Base-by-base conservation (phyloP, 495 filamentous ascomycete species). In the Neurospora sp. region DNA sequence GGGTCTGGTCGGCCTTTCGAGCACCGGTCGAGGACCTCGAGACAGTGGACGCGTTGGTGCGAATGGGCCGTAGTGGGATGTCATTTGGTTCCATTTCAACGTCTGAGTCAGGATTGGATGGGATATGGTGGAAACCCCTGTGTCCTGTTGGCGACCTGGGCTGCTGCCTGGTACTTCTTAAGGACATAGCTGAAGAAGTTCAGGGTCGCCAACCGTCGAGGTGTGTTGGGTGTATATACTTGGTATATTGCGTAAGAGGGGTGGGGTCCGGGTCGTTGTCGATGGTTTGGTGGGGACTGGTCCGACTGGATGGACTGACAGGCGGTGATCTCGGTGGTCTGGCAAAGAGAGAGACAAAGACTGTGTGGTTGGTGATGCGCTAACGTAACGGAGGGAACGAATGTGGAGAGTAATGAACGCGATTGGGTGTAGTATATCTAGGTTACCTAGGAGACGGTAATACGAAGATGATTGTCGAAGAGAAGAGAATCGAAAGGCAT, bases 1-100 rank as follows among this genome's bases (percentile, higher is more conserved):
- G 74, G 18, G 82, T 85, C 75, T 83, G 82, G 72, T 81, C 80
- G 31, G 74, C 73, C 78, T 82, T 86, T 35, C 88, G 81, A 40
- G 85, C 81, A 38, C 87, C 87, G 38, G 83, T 85, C 14, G 86
- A 85, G 73, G 80, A 35, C 31, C 31, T 35, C 31, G 31, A 83
- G 39, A 80, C 81, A 59, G 82, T 86, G 76, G 84, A 87, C 22
- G 81, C 81, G 59, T 82, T 86, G 77, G 84, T 87, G 68, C 77
- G 80, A 72, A 90, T 80, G 40, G 80, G 80, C 12, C 82, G 83
- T 39, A 90, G 81, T 66, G 87, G 88, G 44, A 89, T 89, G 46
- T 84, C 85, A 69, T 59, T 59, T 2, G 20, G 48, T 59, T 81
- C 75, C 75, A 79, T 79, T 39, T 85, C 83, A 74, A 66, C 11